These are phyloP conservation scores for Nitzschia inconspicua DNA, from an alignment of 108 stramenopile species.

Conservation along the genomic window DNA sequence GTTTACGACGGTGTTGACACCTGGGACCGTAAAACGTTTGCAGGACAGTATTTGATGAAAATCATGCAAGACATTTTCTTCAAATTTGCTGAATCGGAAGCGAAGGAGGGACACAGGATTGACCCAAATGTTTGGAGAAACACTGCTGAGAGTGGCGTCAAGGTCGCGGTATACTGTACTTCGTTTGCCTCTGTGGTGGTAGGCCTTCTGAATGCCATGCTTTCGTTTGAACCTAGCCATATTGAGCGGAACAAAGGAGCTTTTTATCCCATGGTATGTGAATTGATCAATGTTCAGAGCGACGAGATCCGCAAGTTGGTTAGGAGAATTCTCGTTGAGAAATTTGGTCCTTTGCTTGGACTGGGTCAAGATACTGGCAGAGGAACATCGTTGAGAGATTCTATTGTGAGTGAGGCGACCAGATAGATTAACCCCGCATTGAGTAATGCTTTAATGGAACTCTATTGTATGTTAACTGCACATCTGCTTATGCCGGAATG, in stretches of 20 bases:
- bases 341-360: constrained; percentile 58
- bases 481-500: background rate
- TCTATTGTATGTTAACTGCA: background rate
- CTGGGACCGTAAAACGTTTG: constrained; percentile 59
- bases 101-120: constrained; percentile 54
- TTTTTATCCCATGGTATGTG: constrained; percentile 70
- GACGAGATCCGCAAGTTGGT: constrained; percentile 79
- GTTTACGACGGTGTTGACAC: constrained; percentile 2
- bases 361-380: constrained; percentile 10
- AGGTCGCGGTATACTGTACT: constrained; percentile 81
- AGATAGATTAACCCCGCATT: background rate
- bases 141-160: constrained; percentile 68
- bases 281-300: constrained; percentile 63
- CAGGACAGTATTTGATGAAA: constrained; percentile 57
- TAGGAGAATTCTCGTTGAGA: constrained; percentile 44
- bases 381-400: background rate
- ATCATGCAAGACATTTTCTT: constrained; percentile 57
- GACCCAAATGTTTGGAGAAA: constrained; percentile 81
- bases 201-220: constrained; percentile 55
- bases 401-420: background rate
- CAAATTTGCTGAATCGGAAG: constrained; percentile 70
- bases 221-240: constrained; percentile 44
- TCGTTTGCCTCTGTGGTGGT: constrained; percentile 77
- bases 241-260: constrained; percentile 47
- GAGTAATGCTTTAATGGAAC: background rate